These are phyloP conservation scores for Picochlorum sp. DNA, from an alignment of 139 green algal genomes.

Conservation along the genomic window DNA sequence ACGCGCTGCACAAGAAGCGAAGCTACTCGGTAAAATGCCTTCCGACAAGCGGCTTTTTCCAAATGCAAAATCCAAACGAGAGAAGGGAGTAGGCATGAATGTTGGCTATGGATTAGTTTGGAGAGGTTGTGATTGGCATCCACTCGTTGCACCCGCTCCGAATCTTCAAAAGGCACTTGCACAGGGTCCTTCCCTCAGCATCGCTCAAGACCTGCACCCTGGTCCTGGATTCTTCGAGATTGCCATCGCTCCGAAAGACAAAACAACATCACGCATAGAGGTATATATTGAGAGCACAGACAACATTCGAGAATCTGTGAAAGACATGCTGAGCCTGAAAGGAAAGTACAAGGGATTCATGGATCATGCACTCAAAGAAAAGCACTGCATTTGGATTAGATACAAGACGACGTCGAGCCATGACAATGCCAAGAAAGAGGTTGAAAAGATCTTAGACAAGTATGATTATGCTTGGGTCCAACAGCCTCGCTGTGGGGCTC, in stretches of 20 bases:
- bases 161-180: not conserved
- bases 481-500: not conserved
- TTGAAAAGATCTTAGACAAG: conserved; percentile 2
- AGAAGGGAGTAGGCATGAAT: not conserved
- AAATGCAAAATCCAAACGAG: not conserved
- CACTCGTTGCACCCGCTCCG: not conserved
- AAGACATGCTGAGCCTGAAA: not conserved
- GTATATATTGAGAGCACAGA: conserved; percentile 7
- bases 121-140: conserved; percentile 4
- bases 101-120: not conserved
- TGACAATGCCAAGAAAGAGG: not conserved
- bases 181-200: not conserved
- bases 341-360: not conserved
- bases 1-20: not conserved
- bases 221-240: conserved; percentile 11
- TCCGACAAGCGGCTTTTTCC: not conserved
- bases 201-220: not conserved
- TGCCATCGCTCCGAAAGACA: conserved; percentile 4
- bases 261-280: not conserved
- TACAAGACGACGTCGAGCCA: not conserved
- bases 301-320: not conserved
- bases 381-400: conserved; percentile 3
- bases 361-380: conserved; percentile 5
- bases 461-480: conserved; percentile 11
- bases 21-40: not conserved